Percentiles rank a stretch among this genome's conserved stretches.
Evolutionary conservation across 495 filamentous ascomycete genomes (phyloP).

Genomic region (Aspergillus panamensis): DNA sequence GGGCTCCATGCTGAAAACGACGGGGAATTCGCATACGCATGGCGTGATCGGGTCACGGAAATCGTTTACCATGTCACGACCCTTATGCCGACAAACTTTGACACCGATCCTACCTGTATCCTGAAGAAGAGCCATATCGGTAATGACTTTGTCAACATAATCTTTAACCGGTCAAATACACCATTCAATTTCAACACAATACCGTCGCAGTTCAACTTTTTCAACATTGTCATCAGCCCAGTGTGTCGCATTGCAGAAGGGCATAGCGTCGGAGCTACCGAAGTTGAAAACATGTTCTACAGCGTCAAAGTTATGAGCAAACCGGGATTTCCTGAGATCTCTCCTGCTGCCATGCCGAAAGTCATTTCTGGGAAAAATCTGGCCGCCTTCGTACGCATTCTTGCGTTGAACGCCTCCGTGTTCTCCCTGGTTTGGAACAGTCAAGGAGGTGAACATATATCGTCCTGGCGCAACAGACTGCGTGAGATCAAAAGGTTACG

Average conservation of each 20-base stretch:
- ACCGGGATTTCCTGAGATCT: constrained; percentile 83
- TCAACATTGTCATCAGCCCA: constrained; percentile 93
- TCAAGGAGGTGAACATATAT: constrained; percentile 78
- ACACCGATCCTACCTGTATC: constrained; percentile 68
- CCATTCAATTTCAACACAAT: constrained; percentile 90
- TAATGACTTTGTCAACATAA: constrained; percentile 96
- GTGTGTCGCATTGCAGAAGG: constrained; percentile 56
- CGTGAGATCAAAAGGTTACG: constrained; percentile 79
- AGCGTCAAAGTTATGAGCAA: constrained; percentile 80
- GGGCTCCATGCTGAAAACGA: constrained; percentile 84
- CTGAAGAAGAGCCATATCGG: constrained; percentile 94
- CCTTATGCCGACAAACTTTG: constrained; percentile 88
- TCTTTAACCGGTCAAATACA: constrained; percentile 90
- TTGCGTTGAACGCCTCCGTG: constrained; percentile 90
- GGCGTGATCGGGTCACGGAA: constrained; percentile 91
- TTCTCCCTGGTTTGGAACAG: constrained; percentile 88
- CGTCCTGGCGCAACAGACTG: constrained; percentile 83
- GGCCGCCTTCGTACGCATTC: constrained; percentile 80
- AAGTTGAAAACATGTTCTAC: constrained; percentile 61
- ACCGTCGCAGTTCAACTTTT: constrained; percentile 87
- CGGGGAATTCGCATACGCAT: constrained; percentile 82
- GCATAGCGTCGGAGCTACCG: constrained; percentile 19
- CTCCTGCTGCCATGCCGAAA: constrained; percentile 81
- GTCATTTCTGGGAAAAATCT: constrained; percentile 76
- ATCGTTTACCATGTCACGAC: constrained; percentile 94